Evolutionary conservation across 2,329 filamentous ascomycete genomes (phyloP).

Genomic region (Penicillium sp.): DNA sequence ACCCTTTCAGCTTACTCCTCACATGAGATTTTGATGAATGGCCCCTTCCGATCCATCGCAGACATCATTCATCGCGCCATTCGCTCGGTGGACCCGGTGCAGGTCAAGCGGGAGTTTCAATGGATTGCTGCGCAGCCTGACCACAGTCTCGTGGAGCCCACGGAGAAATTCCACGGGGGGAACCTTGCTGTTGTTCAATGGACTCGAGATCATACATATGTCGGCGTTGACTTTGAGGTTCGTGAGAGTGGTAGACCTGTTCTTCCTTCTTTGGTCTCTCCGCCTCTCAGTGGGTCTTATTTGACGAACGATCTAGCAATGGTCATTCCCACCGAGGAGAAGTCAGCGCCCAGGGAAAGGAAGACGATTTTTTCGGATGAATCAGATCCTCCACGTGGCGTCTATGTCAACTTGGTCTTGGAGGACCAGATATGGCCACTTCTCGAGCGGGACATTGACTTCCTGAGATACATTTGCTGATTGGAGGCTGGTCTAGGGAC

Average conservation of each 20-base stretch:
- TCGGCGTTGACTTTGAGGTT: conserved; percentile 1
- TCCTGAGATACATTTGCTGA: not conserved
- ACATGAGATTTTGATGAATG: not conserved
- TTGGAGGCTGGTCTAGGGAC: too few species aligned
- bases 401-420: conserved; percentile 1
- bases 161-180: not conserved
- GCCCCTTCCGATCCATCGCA: not conserved
- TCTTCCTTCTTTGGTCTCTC: not conserved
- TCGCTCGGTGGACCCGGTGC: not conserved
- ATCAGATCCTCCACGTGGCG: not conserved
- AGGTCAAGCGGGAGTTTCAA: not conserved
- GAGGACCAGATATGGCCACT: not conserved
- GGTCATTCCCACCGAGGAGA: conserved; percentile 2
- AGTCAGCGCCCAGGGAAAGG: not conserved
- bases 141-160: not conserved
- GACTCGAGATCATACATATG: not conserved
- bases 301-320: not conserved
- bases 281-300: not conserved
- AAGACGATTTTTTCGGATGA: not conserved
- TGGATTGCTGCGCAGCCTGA: conserved; percentile 5
- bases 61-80: not conserved
- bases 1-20: not conserved
- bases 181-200: not conserved
- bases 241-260: not conserved
- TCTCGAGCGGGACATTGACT: not conserved